These are phyloP conservation scores for Marasmius oreades DNA, from an alignment of 1,284 basidiomycete genomes.

Conservation along the genomic window DNA sequence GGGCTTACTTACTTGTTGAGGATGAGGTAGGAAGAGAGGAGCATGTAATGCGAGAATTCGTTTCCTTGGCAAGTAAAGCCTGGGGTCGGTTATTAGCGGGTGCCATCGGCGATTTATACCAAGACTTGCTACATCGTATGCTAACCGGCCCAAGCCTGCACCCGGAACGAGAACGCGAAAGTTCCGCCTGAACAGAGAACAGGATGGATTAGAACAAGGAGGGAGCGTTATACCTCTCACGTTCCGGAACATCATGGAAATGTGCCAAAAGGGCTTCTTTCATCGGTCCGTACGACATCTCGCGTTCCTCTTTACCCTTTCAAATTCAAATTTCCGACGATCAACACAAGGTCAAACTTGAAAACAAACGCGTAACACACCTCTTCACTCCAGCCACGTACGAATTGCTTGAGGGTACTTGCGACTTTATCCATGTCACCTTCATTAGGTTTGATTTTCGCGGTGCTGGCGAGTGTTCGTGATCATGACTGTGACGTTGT, in stretches of 20 bases:
- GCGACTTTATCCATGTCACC: conserved; percentile 84
- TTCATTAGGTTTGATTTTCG: conserved; percentile 45
- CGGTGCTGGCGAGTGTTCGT: conserved; percentile 18
- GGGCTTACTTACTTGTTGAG: conserved; percentile 59
- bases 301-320: conserved; percentile 75
- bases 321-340: not conserved
- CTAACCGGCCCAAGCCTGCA: conserved; percentile 80
- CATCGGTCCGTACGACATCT: conserved; percentile 77
- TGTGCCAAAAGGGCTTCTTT: conserved; percentile 68
- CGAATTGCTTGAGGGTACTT: conserved; percentile 87
- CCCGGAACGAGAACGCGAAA: conserved; percentile 85
- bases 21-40: conserved; percentile 80
- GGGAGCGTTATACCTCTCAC: conserved; percentile 47
- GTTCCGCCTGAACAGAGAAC: conserved; percentile 38
- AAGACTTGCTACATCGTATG: conserved; percentile 74
- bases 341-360: conserved; percentile 1
- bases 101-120: conserved; percentile 44
- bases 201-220: no score
- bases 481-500: conserved; percentile 35
- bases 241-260: conserved; percentile 51
- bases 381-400: conserved; percentile 86
- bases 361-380: conserved; percentile 34
- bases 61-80: conserved; percentile 89
- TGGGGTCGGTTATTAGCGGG: conserved; percentile 29
- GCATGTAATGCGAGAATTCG: conserved; percentile 94